Percentiles rank a stretch among this genome's conserved stretches.
Conservation (phyloP, 1,284 basidiomycete species). For the Tilletia setariae region DNA sequence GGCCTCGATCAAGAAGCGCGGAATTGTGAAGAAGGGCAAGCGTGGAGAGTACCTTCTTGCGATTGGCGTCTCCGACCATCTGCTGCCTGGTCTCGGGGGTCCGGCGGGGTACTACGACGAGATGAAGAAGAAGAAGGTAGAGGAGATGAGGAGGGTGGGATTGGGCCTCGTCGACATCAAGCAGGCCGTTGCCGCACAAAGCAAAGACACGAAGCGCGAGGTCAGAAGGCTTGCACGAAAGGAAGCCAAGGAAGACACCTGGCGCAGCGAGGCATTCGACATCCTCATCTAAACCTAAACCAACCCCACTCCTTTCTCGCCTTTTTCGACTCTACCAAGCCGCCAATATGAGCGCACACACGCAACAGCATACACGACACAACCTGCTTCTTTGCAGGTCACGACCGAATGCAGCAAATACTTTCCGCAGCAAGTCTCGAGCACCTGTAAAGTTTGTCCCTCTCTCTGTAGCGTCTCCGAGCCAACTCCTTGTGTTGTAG, state of each 20-base stretch:
- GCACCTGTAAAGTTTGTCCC: too few relatives aligned
- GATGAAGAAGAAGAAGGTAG: constrained; percentile 50
- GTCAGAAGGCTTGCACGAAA: constrained; percentile 52
- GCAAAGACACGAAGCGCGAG: constrained; percentile 45
- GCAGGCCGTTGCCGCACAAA: constrained; percentile 26
- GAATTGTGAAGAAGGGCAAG: constrained; percentile 57
- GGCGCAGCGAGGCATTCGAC: constrained; percentile 56
- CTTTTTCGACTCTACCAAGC: too few relatives aligned
- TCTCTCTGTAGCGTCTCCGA: too few relatives aligned
- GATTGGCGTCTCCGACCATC: constrained; percentile 58
- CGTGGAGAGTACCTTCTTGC: constrained; percentile 58
- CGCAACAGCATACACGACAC: too few relatives aligned
- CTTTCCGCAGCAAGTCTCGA: too few relatives aligned
- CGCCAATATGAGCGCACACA: too few relatives aligned
- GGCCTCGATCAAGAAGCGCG: constrained; percentile 50
- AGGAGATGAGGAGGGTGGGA: constrained; percentile 32
- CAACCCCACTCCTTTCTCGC: too few relatives aligned
- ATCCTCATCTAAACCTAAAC: constrained; percentile 19
- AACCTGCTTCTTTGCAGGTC: too few relatives aligned
- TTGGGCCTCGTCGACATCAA: constrained; percentile 24
- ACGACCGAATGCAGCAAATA: too few relatives aligned
- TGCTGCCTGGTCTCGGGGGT: constrained; percentile 55
- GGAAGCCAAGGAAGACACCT: constrained; percentile 55
- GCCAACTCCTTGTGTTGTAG: too few relatives aligned
- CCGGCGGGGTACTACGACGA: constrained; percentile 48